Evolutionary conservation across 805 yeast species (phyloP).

Genomic region (Zygosaccharomyces pseudorouxii): DNA sequence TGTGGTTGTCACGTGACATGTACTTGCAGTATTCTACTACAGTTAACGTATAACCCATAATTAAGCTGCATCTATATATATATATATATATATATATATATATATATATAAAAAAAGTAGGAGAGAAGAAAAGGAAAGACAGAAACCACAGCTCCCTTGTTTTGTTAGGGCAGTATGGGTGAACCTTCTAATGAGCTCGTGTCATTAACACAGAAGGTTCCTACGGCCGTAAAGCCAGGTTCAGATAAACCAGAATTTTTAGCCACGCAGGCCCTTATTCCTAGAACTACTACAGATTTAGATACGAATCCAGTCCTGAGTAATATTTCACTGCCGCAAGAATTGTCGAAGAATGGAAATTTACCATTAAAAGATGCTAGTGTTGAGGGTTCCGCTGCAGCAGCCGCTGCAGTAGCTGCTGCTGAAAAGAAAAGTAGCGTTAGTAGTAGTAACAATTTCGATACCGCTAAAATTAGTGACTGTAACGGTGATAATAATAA

Average conservation of each 20-base stretch:
- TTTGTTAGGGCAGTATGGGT: not conserved
- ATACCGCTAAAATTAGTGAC: not conserved
- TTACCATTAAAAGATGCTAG: not conserved
- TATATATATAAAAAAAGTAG: not conserved
- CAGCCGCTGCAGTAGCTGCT: not conserved
- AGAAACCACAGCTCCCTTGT: not conserved
- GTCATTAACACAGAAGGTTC: conserved; percentile 2
- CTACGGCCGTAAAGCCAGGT: conserved; percentile 7
- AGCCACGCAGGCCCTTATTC: conserved; percentile 22
- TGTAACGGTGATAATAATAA: not conserved
- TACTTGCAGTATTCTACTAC: not conserved
- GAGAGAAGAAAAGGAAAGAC: not conserved
- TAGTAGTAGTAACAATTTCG: not conserved
- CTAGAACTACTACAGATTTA: conserved; percentile 30
- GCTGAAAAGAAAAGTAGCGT: not conserved
- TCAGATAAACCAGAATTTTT: conserved; percentile 23
- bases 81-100: not conserved
- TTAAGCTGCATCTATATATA: not conserved
- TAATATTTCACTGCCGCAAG: conserved; percentile 23
- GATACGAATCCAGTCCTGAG: conserved; percentile 32
- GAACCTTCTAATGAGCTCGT: conserved; percentile 4
- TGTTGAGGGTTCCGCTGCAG: not conserved
- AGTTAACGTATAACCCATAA: not conserved
- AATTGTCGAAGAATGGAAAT: conserved; percentile 1
- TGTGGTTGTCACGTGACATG: not conserved